phyloP scores from a whole-genome alignment of 495 filamentous ascomycete species.

The Penicillium taxi region DNA sequence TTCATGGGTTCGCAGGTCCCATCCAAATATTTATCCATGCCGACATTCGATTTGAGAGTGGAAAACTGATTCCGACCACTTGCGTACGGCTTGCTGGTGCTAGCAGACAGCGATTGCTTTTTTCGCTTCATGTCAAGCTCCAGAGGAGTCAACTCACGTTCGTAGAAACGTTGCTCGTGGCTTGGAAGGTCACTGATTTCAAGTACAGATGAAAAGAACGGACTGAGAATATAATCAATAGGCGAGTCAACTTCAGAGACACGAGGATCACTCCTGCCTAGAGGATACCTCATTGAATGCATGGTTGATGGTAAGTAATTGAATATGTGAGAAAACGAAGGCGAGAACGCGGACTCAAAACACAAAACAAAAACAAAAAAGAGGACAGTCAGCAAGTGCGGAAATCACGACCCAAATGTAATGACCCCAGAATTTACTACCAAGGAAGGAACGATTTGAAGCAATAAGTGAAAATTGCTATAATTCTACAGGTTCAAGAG shows the following conservation, averaged over 20 bases:
- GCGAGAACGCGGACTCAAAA: not conserved
- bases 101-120: not conserved
- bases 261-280: constrained; percentile 18
- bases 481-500: constrained; percentile 40
- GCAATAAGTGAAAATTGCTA: constrained; percentile 26
- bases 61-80: no score
- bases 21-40: constrained; percentile 18
- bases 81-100: no score
- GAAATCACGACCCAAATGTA: constrained; percentile 9
- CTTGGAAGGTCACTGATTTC: constrained; percentile 3
- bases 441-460: constrained; percentile 8
- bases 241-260: constrained; percentile 10
- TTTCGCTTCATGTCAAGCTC: not conserved
- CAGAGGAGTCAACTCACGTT: no score
- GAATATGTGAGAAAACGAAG: not conserved
- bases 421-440: constrained; percentile 5
- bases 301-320: constrained; percentile 3
- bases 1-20: constrained; percentile 10
- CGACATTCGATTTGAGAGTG: constrained; percentile 16
- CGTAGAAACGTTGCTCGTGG: no score
- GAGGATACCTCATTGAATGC: constrained; percentile 15
- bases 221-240: constrained; percentile 2
- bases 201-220: constrained; percentile 12
- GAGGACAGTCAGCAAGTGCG: not conserved
- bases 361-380: not conserved